phyloP scores from a whole-genome alignment of 1,284 basidiomycete genomes.

The Ustilago shanxiensis region DNA sequence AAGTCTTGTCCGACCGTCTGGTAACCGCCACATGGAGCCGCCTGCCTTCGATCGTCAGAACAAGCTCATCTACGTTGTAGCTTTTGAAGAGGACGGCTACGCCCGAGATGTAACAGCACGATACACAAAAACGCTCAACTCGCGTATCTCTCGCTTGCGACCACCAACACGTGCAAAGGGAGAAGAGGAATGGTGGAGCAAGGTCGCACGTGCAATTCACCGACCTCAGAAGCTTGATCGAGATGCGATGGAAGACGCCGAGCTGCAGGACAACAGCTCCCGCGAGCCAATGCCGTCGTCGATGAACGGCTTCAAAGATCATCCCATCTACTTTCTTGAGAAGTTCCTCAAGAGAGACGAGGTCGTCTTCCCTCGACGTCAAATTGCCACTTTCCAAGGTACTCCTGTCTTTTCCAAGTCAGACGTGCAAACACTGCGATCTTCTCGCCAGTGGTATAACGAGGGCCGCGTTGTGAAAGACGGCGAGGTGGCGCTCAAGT shows the following conservation, averaged over 20 bases:
- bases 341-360: conserved; percentile 91
- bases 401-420: conserved; percentile 91
- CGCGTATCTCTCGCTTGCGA: conserved; percentile 85
- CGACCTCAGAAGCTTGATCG: conserved; percentile 75
- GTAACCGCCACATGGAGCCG: conserved; percentile 80
- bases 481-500: conserved; percentile 87
- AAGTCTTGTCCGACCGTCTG: conserved; percentile 71
- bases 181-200: conserved; percentile 82
- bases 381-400: conserved; percentile 91
- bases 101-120: conserved; percentile 74
- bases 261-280: conserved; percentile 82
- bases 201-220: conserved; percentile 61
- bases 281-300: conserved; percentile 95
- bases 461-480: conserved; percentile 81
- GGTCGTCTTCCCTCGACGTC: conserved; percentile 81
- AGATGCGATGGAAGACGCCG: conserved; percentile 94
- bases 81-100: conserved; percentile 84
- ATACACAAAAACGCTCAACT: conserved; percentile 82
- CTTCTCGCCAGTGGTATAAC: conserved; percentile 94
- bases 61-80: conserved; percentile 91
- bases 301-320: conserved; percentile 92
- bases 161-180: conserved; percentile 78
- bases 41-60: conserved; percentile 77
- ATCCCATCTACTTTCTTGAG: conserved; percentile 89
- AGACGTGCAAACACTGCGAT: conserved; percentile 85